Evolutionary conservation across 805 yeast genomes (phyloP), one percentile per base, ranked within the genome.

Genomic region (Candida dajiaensis): DNA sequence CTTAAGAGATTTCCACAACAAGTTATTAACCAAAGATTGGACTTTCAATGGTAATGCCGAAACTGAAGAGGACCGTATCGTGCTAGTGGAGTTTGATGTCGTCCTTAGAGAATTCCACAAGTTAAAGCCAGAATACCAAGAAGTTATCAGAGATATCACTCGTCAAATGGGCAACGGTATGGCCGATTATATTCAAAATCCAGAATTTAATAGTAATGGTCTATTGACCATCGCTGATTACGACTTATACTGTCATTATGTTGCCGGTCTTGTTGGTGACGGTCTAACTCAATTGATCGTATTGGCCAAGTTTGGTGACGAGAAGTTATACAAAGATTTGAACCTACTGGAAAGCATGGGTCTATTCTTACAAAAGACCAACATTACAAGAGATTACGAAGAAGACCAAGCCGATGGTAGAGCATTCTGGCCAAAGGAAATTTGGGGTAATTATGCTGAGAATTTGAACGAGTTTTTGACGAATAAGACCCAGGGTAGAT

Each of bases 201-300:
- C 85, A 43, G 76, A 83, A 51, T 87, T 87, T 70, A 89, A 88
- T 64, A 63, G 77, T 54, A 79, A 80, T 50, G 98, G 98, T 2
- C 82, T 94, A 41, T 71, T 70, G 42, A 88, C 97, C 1, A 64
- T 86, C 40, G 72, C 76, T 50, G 98, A 89, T 61, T 94, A 85
- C 63, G 90, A 94, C 63, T 72, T 84, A 50, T 94, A 94, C 71
- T 94, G 99, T 68, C 90, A 90, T 68, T 88, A 90, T 61, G 99
- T 94, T 49, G 99, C 99, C 2, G 99, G 99, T 2, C 73, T 94
- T 44, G 98, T 94, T 37, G 99, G 99, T 47, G 97, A 89, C 61
- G 99, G 99, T 3, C 73, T 89, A 55, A 89, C 98, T 11, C 78
- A 85, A 51, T 72, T 94, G 66, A 79, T 89, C 57, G 83, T 86